Conservation (phyloP, 2,329 filamentous ascomycete genomes). For the Hypomyces perniciosus region DNA sequence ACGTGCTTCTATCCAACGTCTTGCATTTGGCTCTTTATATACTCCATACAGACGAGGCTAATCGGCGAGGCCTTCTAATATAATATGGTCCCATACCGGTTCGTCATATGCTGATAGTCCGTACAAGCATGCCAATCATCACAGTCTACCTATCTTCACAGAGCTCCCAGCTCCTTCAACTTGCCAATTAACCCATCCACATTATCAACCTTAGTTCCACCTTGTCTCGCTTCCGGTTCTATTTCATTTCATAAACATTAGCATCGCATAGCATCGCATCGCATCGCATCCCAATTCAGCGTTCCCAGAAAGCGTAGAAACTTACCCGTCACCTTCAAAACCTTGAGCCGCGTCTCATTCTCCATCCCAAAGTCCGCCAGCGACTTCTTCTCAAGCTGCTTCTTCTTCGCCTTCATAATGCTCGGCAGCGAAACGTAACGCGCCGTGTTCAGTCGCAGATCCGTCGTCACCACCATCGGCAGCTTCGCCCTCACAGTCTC, state of each 20-base stretch:
- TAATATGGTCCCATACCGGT: too few relatives aligned
- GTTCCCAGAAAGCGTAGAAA: constrained; percentile 17
- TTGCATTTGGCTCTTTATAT: background rate
- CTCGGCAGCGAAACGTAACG: constrained; percentile 93
- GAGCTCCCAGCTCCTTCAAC: constrained; percentile 90
- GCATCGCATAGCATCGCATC: background rate
- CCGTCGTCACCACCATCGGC: constrained; percentile 91
- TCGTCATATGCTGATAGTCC: too few relatives aligned
- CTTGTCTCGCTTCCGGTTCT: constrained; percentile 84
- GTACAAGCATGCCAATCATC: background rate
- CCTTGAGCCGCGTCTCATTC: constrained; percentile 71
- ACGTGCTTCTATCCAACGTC: too few relatives aligned
- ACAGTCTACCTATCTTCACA: constrained; percentile 44
- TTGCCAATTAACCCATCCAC: constrained; percentile 91
- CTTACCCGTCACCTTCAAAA: constrained; percentile 78
- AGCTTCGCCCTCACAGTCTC: constrained; percentile 83
- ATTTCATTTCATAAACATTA: constrained; percentile 14
- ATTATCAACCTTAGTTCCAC: constrained; percentile 94
- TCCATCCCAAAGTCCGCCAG: constrained; percentile 76
- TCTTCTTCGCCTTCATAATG: constrained; percentile 99
- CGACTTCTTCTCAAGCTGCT: constrained; percentile 89
- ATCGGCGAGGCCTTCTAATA: too few relatives aligned
- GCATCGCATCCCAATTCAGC: background rate
- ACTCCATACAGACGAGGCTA: too few relatives aligned
- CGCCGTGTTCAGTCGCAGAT: constrained; percentile 90